These are phyloP conservation scores for Acacia crassicarpa DNA, from an alignment of 306 rosid genomes.

Conservation along the genomic window DNA sequence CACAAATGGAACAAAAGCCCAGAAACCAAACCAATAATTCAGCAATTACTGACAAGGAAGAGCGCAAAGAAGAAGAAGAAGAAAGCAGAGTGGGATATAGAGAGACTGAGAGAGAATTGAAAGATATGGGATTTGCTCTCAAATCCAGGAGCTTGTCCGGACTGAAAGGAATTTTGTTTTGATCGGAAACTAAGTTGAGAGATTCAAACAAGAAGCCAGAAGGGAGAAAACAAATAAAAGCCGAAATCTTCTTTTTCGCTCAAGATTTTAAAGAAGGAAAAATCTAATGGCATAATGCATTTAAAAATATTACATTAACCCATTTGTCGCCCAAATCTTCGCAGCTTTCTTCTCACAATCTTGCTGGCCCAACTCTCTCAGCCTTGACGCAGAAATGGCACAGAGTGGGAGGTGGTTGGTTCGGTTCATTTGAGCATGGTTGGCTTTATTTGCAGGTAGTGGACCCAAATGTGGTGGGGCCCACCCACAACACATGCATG, in stretches of 20 bases:
- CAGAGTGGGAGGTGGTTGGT: conserved; percentile 14
- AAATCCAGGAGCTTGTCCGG: conserved; percentile 51
- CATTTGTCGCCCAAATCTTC: conserved; percentile 58
- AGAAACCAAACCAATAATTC: conserved; percentile 28
- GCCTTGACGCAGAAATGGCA: conserved; percentile 23
- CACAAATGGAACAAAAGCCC: neutral
- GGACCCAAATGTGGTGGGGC: conserved; percentile 5
- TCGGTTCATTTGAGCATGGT: conserved; percentile 24
- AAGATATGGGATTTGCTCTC: conserved; percentile 51
- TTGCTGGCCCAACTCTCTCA: conserved; percentile 55
- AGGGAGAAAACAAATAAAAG: neutral
- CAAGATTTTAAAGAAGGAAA: conserved; percentile 22
- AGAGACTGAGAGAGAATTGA: neutral
- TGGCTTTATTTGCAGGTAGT: conserved; percentile 2
- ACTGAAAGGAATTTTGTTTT: neutral
- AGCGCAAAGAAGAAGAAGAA: neutral
- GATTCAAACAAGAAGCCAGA: neutral
- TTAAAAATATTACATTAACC: conserved; percentile 19
- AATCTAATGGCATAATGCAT: conserved; percentile 49
- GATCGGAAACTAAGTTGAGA: neutral
- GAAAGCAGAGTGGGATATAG: neutral
- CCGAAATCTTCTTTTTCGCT: neutral
- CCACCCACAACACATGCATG: conserved; percentile 24
- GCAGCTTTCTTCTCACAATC: conserved; percentile 64
- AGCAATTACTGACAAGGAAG: conserved; percentile 26